phyloP scores from a whole-genome alignment of 768 basidiomycete species.

The Rhodotorula paludigena region DNA sequence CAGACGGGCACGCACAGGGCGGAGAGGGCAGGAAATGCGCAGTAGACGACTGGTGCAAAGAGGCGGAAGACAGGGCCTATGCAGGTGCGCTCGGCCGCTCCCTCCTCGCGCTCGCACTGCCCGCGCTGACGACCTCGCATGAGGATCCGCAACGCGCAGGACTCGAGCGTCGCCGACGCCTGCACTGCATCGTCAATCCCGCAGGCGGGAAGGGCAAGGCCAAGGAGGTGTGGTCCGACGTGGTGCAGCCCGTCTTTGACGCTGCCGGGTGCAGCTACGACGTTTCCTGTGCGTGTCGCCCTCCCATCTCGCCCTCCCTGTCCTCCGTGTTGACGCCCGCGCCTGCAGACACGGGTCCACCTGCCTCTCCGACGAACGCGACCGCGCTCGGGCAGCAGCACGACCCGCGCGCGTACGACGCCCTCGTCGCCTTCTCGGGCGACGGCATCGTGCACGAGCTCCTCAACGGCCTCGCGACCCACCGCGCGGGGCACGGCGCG shows the following conservation, averaged over 20 bases:
- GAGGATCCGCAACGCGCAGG: background rate
- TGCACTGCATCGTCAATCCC: constrained; percentile 75
- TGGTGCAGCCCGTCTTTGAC: constrained; percentile 66
- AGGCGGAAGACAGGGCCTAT: constrained; percentile 3
- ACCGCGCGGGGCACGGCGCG: constrained; percentile 54
- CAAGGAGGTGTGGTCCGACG: constrained; percentile 54
- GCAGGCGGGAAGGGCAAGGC: constrained; percentile 75
- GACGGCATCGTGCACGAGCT: constrained; percentile 81
- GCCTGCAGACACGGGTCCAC: constrained; percentile 52
- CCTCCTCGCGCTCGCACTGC: too few species aligned
- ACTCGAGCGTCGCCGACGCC: constrained; percentile 46
- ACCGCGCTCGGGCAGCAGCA: constrained; percentile 59
- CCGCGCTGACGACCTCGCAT: too few species aligned
- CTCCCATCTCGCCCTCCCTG: background rate
- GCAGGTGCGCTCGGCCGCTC: too few species aligned
- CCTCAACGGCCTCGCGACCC: constrained; percentile 69
- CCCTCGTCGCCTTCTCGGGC: constrained; percentile 69
- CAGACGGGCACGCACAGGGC: background rate
- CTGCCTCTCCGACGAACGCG: constrained; percentile 62
- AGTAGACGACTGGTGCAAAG: constrained; percentile 1
- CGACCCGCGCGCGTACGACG: constrained; percentile 59
- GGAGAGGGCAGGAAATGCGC: background rate
- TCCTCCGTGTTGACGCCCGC: background rate
- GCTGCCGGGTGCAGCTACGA: constrained; percentile 63
- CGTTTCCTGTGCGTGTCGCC: constrained; percentile 56